A percentile compares a stretch with the other conserved stretches of the same genome.
Evolutionary conservation across 345 rosid genomes (phyloP).

Genomic region (Syzygium aqueum): DNA sequence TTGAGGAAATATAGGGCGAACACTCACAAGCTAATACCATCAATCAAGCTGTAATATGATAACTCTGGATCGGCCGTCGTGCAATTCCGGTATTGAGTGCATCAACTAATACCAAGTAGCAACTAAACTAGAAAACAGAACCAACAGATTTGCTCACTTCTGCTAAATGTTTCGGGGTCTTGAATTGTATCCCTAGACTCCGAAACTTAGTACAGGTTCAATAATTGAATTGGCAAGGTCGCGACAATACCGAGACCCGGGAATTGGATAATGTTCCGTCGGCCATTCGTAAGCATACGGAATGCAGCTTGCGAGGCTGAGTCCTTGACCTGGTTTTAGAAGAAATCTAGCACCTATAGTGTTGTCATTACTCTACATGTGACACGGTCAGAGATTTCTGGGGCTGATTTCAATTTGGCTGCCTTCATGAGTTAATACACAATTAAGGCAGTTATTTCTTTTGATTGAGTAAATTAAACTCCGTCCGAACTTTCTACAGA

Average conservation of each 20-base stretch:
- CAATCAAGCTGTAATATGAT: neutral
- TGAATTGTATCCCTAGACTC: neutral
- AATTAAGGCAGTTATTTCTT: neutral
- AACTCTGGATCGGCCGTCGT: neutral
- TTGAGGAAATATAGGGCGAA: neutral
- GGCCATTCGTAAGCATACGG: neutral
- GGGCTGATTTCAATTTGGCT: neutral
- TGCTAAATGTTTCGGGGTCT: neutral
- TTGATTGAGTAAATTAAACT: neutral
- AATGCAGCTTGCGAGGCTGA: neutral
- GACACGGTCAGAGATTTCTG: neutral
- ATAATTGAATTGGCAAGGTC: neutral
- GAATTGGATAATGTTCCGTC: neutral
- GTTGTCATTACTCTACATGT: neutral
- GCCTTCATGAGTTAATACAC: neutral
- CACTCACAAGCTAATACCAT: neutral
- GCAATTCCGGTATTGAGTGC: neutral
- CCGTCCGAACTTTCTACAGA: neutral
- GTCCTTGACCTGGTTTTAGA: neutral
- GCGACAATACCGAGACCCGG: neutral
- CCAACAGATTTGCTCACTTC: neutral
- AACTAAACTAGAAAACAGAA: neutral
- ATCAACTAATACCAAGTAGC: neutral
- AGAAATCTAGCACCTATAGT: neutral
- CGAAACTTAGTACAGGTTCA: neutral